Evolutionary conservation across 345 rosid genomes (phyloP).

Genomic region (Gossypium rotundifolium): DNA sequence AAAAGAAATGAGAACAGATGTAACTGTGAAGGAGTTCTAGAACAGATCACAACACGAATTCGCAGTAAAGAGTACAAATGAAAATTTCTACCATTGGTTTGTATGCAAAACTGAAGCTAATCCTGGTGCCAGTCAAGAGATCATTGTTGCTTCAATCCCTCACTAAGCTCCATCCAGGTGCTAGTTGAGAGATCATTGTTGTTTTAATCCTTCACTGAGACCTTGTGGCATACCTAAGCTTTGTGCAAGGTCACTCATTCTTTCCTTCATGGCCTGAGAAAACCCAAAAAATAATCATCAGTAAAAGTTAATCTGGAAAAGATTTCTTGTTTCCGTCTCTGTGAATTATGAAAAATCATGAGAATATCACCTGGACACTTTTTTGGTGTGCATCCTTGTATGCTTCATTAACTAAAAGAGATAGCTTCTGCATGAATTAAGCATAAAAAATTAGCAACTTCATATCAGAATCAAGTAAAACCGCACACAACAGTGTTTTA

Average conservation of each 20-base stretch:
- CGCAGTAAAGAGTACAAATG: constrained; percentile 2
- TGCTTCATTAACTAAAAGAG: constrained; percentile 72
- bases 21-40: constrained; percentile 25
- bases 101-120: constrained; percentile 23
- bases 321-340: neutral
- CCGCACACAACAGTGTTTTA: neutral
- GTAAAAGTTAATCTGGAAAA: constrained; percentile 1
- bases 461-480: constrained; percentile 3
- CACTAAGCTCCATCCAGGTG: constrained; percentile 24
- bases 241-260: constrained; percentile 86
- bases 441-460: neutral
- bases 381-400: constrained; percentile 93
- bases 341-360: neutral
- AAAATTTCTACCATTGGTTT: constrained; percentile 11
- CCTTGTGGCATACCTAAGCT: constrained; percentile 95
- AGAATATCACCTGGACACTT: constrained; percentile 55
- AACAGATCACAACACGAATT: neutral
- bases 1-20: neutral
- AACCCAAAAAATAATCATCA: neutral
- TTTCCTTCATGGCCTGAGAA: constrained; percentile 81
- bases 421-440: constrained; percentile 54
- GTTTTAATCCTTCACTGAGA: constrained; percentile 57
- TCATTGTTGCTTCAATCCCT: constrained; percentile 44
- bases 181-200: constrained; percentile 6
- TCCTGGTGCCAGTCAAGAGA: neutral